phyloP scores from a whole-genome alignment of 2,329 filamentous ascomycete species.

The Nemania sp. region DNA sequence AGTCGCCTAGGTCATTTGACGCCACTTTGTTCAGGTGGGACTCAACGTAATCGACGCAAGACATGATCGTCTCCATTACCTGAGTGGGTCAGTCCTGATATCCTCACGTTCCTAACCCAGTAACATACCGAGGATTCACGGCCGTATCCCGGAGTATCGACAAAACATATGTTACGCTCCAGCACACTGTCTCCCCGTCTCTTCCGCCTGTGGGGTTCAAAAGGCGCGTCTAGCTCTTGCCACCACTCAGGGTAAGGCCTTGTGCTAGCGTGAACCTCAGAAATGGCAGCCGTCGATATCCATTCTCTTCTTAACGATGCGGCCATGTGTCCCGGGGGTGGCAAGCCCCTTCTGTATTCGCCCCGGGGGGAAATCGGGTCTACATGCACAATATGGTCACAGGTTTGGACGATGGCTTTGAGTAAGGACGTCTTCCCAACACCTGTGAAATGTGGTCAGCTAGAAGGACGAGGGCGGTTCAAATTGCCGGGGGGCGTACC shows the following conservation, averaged over 20 bases:
- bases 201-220: conserved; percentile 63
- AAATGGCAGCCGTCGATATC: conserved; percentile 50
- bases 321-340: conserved; percentile 17
- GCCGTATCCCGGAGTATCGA: conserved; percentile 76
- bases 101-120: background rate
- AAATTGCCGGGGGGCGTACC: conserved; percentile 53
- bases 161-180: conserved; percentile 91
- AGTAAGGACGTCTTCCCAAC: conserved; percentile 90
- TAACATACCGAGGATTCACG: conserved; percentile 56
- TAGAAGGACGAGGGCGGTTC: conserved; percentile 27
- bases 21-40: conserved; percentile 67
- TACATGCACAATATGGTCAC: conserved; percentile 91
- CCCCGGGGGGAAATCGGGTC: conserved; percentile 61
- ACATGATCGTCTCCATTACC: conserved; percentile 60
- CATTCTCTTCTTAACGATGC: conserved; percentile 32
- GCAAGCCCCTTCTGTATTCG: conserved; percentile 27
- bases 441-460: conserved; percentile 51
- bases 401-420: conserved; percentile 82
- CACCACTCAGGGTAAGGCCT: conserved; percentile 89
- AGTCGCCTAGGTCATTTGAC: conserved; percentile 68
- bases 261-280: conserved; percentile 78
- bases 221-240: conserved; percentile 74
- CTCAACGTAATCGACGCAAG: conserved; percentile 73
- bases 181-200: conserved; percentile 77
- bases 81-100: conserved; percentile 25